Evolutionary conservation across 2,329 filamentous ascomycete genomes (phyloP).

Genomic region (Fusarium oxysporum): DNA sequence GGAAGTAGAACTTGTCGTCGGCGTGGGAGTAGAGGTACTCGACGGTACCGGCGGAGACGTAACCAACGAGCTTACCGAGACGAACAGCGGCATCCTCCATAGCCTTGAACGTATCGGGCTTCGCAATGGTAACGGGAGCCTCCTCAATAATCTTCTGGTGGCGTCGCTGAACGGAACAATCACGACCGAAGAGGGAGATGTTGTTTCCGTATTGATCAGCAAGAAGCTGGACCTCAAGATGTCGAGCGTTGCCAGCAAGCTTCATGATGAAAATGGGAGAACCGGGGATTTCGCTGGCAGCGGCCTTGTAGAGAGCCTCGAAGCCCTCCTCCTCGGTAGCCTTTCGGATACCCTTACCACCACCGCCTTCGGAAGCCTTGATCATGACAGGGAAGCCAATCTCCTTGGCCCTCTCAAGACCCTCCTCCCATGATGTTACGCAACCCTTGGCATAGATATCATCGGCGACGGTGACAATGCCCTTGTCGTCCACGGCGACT

Average conservation of each 20-base stretch:
- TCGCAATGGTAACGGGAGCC: constrained; percentile 96
- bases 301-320: constrained; percentile 89
- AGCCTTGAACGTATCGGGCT: constrained; percentile 85
- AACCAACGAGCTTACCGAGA: constrained; percentile 92
- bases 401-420: constrained; percentile 83
- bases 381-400: constrained; percentile 99
- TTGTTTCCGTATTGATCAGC: constrained; percentile 99
- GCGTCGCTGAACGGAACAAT: constrained; percentile 97
- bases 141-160: constrained; percentile 99
- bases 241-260: constrained; percentile 93
- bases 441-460: constrained; percentile 90
- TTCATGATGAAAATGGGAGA: constrained; percentile 99
- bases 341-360: constrained; percentile 99
- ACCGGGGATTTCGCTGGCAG: constrained; percentile 95
- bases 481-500: constrained; percentile 81
- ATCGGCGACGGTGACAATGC: constrained; percentile 92
- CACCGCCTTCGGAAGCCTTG: constrained; percentile 99
- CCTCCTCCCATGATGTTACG: constrained; percentile 89
- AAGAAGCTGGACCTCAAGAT: constrained; percentile 96
- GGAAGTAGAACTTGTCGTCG: constrained; percentile 99
- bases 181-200: constrained; percentile 97
- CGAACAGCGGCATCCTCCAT: constrained; percentile 98
- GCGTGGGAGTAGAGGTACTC: constrained; percentile 98
- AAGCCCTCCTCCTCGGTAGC: constrained; percentile 88
- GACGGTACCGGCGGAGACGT: constrained; percentile 98